Evolutionary conservation across 768 basidiomycete species (phyloP), one percentile per base, ranked within the genome.

Genomic region (Myochromella boudieri): DNA sequence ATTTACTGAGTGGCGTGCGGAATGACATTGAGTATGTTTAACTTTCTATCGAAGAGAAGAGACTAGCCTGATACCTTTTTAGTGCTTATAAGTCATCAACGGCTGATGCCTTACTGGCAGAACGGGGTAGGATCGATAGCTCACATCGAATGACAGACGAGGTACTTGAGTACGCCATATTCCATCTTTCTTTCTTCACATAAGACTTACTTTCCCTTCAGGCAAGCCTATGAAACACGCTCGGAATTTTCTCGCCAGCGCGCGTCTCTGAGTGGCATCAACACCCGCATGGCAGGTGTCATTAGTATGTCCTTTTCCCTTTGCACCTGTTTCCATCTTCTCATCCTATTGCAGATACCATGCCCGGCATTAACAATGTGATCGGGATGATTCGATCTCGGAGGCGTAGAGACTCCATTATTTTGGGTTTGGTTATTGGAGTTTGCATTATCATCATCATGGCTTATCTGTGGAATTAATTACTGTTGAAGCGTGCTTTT

Each of bases 211-310:
- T 15, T 37, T 22, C n/a, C 22, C 28, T 42, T 12, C 62, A 97
- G 94, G 34, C 97, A 98, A 82, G 97, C 95, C 22, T 95, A 97
- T 60, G 97, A 93, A 61, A 97, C 95, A 3, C 85, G 97, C 24
- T 81, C 91, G 17, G 95, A 97, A 67, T 97, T 99, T 67, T 71
- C 79, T 21, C 79, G 83, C 36, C 97, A 99, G 66, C 76, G 93
- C 25, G 65, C 75, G 9, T 81, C 87, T 17, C 68, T 99, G 31
- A 69, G 81, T 7, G 76, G 83, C 12, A 91, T 99, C 53, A 93
- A 91, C 66, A 74, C 82, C 11, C 81, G 95, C 22, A 93, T 99
- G 81, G 69, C 75, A 44, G 79, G 83, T 40, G 90, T 95, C 14
- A 69, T 97, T 21, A 85, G 92, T 95, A 58, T 52, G 86, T 71